Percentiles rank a stretch among this genome's conserved stretches.
Conservation (phyloP, 1,284 basidiomycete genomes). For the Tremellales sp. region DNA sequence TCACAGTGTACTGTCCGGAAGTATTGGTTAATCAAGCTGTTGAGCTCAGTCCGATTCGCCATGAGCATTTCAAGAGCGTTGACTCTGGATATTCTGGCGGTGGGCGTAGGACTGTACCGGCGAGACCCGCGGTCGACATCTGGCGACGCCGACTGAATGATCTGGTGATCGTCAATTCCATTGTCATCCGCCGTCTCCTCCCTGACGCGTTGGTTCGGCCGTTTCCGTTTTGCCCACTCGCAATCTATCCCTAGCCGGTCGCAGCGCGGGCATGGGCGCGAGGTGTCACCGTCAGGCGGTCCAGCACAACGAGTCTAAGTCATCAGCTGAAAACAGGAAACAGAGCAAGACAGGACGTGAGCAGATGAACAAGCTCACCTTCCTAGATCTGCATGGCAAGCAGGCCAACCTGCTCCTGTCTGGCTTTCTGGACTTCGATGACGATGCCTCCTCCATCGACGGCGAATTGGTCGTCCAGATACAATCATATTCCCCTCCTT, state of each 20-base stretch:
- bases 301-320: neutral
- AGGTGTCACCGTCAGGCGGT: neutral
- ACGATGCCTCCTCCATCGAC: neutral
- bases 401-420: neutral
- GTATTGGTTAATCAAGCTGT: slow-evolving; percentile 1
- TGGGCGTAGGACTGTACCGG: too few relatives aligned
- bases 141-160: neutral
- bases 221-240: neutral
- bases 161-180: neutral
- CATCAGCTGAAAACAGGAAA: too few relatives aligned
- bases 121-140: neutral
- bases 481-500: neutral
- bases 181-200: neutral
- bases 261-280: neutral
- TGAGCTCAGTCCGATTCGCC: neutral
- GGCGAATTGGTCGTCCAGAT: too few relatives aligned
- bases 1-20: slow-evolving; percentile 5
- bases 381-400: neutral
- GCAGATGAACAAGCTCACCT: neutral
- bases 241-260: neutral
- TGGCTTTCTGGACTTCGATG: too few relatives aligned
- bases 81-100: neutral
- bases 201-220: neutral
- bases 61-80: neutral
- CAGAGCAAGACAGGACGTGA: neutral